Evolutionary conservation across 441 rosid genomes (phyloP), one percentile per base, ranked within the genome.

Genomic region (Melastoma candidum): DNA sequence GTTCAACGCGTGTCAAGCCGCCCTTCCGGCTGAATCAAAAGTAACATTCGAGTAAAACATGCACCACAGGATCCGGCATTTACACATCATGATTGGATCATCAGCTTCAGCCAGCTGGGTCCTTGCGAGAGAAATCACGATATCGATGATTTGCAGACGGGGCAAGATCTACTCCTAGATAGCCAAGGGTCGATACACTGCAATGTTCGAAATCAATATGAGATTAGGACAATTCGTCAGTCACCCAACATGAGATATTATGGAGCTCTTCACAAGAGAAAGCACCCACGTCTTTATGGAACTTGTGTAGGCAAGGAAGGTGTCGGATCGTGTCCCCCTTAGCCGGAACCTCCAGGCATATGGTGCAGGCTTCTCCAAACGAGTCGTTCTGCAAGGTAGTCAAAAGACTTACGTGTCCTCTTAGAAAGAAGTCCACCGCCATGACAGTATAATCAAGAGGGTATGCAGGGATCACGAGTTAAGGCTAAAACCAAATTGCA

Each of bases 101-200:
- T 6, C 41, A 4, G 8, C 41, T 39, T 13, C 25, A 29, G 44
- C 49, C 32, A 49, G 41, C 41, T 4, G 41, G 41, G 41, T 1
- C 41, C 5, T 48, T n/a, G 2, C 11, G 44, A 12, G n/a, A 27
- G 58, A 1, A 51, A 56, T 78, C 77, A 84, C 55, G 76, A 73
- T 43, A 83, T 63, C 1, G 93, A 83, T 24, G 75, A 83, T 74
- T 86, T 86, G 80, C 98, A 92, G 67, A 92, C 83, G 4, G 98
- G 96, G 69, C 98, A 92, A 10, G 82, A 77, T 14, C 79, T 61
- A 65, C 68, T 83, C 73, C 90, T 73, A 64, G 73, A 58, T 46
- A 92, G 85, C 98, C 96, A 92, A 12, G 85, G 95, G 82, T 87
- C 96, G 51, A 92, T 92, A 60, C 98, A 92, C 98, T 92, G 83